Conservation (phyloP, 345 rosid genomes). For the Dipteronia dyeriana region DNA sequence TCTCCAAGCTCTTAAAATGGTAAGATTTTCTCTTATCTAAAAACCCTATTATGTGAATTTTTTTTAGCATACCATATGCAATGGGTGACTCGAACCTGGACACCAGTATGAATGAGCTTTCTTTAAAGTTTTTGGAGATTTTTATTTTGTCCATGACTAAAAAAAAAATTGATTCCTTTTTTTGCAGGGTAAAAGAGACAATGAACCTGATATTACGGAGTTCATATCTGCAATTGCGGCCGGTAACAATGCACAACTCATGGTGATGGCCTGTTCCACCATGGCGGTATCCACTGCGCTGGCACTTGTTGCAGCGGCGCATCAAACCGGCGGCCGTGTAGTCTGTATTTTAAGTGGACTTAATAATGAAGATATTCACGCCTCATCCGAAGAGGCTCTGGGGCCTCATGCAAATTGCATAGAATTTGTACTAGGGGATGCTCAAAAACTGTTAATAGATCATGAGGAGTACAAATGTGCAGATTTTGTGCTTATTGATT, state of each 20-base stretch:
- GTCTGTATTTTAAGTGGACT: slow-evolving; percentile 30
- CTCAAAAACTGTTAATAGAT: slow-evolving; percentile 23
- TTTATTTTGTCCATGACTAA: too few species aligned
- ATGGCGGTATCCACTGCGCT: slow-evolving; percentile 24
- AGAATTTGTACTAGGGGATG: slow-evolving; percentile 39
- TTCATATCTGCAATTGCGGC: slow-evolving; percentile 64
- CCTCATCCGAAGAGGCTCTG: slow-evolving; percentile 19
- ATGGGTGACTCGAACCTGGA: too few species aligned
- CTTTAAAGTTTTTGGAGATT: too few species aligned
- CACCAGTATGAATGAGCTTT: too few species aligned
- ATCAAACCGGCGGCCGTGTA: slow-evolving; percentile 48
- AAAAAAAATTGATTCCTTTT: not conserved
- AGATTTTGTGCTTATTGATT: slow-evolving; percentile 52
- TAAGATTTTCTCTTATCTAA: slow-evolving; percentile 9
- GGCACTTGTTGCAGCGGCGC: slow-evolving; percentile 48
- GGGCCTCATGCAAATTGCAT: slow-evolving; percentile 29
- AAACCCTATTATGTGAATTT: too few species aligned
- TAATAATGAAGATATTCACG: not conserved
- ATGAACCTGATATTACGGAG: slow-evolving; percentile 54
- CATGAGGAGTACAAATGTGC: slow-evolving; percentile 29
- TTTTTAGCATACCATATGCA: too few species aligned
- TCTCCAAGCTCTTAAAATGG: slow-evolving; percentile 50
- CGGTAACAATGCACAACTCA: slow-evolving; percentile 52
- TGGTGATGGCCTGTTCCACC: slow-evolving; percentile 40
- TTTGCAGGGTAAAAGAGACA: slow-evolving; percentile 38